Evolutionary conservation across 805 yeast genomes (phyloP), one percentile per base, ranked within the genome.

Genomic region (Candida suzukii): DNA sequence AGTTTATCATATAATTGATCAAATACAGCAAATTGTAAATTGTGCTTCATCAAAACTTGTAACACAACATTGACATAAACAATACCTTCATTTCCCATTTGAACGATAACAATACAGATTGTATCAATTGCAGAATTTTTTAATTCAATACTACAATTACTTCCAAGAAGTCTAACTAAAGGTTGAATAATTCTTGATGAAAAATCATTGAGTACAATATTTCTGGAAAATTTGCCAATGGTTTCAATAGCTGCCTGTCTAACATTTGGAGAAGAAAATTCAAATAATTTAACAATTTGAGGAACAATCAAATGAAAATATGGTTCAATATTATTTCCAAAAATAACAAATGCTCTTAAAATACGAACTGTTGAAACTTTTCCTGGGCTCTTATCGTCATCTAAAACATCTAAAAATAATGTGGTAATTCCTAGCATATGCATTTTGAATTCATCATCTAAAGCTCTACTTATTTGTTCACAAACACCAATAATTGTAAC

Each of bases 151-250:
- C 48, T 41, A 18, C 46, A 48, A 8, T 42, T 41, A 16, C 46
- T 51, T 24, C 56, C 56, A 29, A 93, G 62, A 0, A 88, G 81
- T 42, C 97, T 66, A 8, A 90, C 63, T 12, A 93, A 60, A 1
- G 97, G 91, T 51, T 91, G 97, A 22, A 93, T 76, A 39, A 93
- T 84, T 47, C 96, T 70, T 1, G 96, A 84, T 0, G 96, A 82
- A 87, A 88, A 83, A 49, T 91, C 98, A 42, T 78, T 79, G 41
- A 93, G 64, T 45, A 78, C 74, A 4, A 91, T 81, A 30, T 70
- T 74, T 49, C 78, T 80, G 1, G 95, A 79, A 22, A 93, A 61
- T 52, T 84, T 83, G 0, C 96, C 96, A 34, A 93, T 68, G 0
- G 95, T 79, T 37, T 81, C 82, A 42, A 93, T 80, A 0, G 97